Percentiles rank a stretch among this genome's conserved stretches.
These are phyloP conservation scores for Neoscytalidium dimidiatum DNA, from an alignment of 2,329 filamentous ascomycete genomes.

Conservation along the genomic window DNA sequence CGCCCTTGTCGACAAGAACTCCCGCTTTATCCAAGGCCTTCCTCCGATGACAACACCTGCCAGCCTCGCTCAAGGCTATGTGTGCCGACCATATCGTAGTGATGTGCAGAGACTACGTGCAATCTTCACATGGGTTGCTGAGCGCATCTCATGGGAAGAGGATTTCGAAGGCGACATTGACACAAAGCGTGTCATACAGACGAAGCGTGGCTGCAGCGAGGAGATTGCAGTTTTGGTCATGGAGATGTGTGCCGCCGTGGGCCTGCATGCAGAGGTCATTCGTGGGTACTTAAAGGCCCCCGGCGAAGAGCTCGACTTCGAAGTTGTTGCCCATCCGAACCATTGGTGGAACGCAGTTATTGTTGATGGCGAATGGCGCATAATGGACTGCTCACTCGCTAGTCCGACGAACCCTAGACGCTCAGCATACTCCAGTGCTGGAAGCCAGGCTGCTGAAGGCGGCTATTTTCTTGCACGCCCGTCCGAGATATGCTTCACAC, in stretches of 20 bases:
- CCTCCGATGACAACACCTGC: slow-evolving; percentile 80
- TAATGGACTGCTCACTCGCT: slow-evolving; percentile 91
- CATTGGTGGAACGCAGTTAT: slow-evolving; percentile 98
- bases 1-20: slow-evolving; percentile 90
- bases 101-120: slow-evolving; percentile 90
- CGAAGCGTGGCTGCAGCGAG: slow-evolving; percentile 79
- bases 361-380: slow-evolving; percentile 92
- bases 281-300: slow-evolving; percentile 89
- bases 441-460: slow-evolving; percentile 70
- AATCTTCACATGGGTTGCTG: slow-evolving; percentile 97
- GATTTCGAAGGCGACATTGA: slow-evolving; percentile 86
- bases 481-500: slow-evolving; percentile 90
- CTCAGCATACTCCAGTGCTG: slow-evolving; percentile 71
- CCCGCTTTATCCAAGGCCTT: slow-evolving; percentile 82
- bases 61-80: slow-evolving; percentile 83
- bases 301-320: slow-evolving; percentile 73
- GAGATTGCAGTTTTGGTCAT: slow-evolving; percentile 86
- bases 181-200: slow-evolving; percentile 78
- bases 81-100: slow-evolving; percentile 91
- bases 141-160: slow-evolving; percentile 94
- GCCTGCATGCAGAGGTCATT: slow-evolving; percentile 83
- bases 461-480: slow-evolving; percentile 96
- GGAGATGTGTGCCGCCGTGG: slow-evolving; percentile 92
- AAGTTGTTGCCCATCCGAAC: slow-evolving; percentile 81
- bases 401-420: slow-evolving; percentile 87